phyloP scores from a whole-genome alignment of 805 yeast genomes.

The Candida maltosa region DNA sequence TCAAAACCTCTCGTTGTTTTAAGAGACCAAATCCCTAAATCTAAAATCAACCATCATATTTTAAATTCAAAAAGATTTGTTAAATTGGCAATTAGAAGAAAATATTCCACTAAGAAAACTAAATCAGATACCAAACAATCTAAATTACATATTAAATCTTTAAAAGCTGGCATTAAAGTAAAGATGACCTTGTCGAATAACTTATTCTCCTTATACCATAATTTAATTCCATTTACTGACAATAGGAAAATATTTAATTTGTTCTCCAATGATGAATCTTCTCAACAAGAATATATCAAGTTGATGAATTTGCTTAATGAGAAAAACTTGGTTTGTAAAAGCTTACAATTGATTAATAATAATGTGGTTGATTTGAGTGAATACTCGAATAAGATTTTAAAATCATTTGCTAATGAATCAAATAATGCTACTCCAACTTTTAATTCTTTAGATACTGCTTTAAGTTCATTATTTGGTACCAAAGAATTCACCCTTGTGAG shows the following conservation, averaged over 20 bases:
- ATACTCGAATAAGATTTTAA: slow-evolving; percentile 34
- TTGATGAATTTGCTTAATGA: slow-evolving; percentile 5
- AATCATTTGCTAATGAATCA: slow-evolving; percentile 16
- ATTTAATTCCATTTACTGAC: slow-evolving; percentile 33
- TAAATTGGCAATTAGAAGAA: slow-evolving; percentile 32
- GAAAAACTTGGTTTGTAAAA: slow-evolving; percentile 15
- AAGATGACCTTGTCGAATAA: slow-evolving; percentile 47
- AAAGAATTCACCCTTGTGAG: slow-evolving; percentile 45
- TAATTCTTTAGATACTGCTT: slow-evolving; percentile 45
- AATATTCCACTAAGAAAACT: slow-evolving; percentile 18
- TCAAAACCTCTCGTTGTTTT: slow-evolving; percentile 2
- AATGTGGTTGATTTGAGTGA: slow-evolving; percentile 35
- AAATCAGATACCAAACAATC: slow-evolving; percentile 11
- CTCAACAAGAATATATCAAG: slow-evolving; percentile 3
- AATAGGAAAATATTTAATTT: slow-evolving; percentile 16
- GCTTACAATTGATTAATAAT: slow-evolving; percentile 35
- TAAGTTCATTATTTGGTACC: slow-evolving; percentile 38
- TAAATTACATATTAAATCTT: slow-evolving; percentile 39
- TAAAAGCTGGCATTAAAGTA: slow-evolving; percentile 50
- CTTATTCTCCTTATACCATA: slow-evolving; percentile 40
- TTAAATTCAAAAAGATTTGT: slow-evolving; percentile 15
- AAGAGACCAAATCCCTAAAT: slow-evolving; percentile 4
- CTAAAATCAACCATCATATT: not conserved
- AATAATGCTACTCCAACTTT: slow-evolving; percentile 23
- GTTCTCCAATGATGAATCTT: slow-evolving; percentile 6